Evolutionary conservation across 2,329 filamentous ascomycete species (phyloP).

Genomic region (Passalora sequoiae): DNA sequence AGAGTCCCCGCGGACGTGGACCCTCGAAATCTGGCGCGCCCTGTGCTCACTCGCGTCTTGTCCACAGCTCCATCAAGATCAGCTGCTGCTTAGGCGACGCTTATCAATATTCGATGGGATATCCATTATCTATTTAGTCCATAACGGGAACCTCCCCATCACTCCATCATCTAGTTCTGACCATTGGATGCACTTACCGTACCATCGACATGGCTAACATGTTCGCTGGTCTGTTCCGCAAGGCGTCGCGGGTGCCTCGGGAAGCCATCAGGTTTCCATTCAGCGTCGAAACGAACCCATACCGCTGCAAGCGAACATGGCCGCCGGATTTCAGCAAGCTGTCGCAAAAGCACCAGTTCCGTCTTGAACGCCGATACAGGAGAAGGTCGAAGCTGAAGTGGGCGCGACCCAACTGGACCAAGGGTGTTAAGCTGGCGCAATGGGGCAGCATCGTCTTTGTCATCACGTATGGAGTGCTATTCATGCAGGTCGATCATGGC

Average conservation of each 20-base stretch:
- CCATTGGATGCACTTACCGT: too few relatives aligned
- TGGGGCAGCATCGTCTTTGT: slow-evolving; percentile 54
- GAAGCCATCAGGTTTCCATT: slow-evolving; percentile 26
- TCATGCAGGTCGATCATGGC: slow-evolving; percentile 49
- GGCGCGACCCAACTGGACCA: slow-evolving; percentile 60
- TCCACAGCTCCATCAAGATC: too few relatives aligned
- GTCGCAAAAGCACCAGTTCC: slow-evolving; percentile 66
- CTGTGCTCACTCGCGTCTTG: too few relatives aligned
- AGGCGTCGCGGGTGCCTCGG: slow-evolving; percentile 18
- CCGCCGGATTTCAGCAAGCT: slow-evolving; percentile 70
- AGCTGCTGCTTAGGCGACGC: too few relatives aligned
- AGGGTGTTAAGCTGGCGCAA: slow-evolving; percentile 61
- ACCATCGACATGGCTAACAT: slow-evolving; percentile 22
- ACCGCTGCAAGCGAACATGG: slow-evolving; percentile 67
- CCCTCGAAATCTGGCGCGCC: too few relatives aligned
- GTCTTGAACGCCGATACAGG: slow-evolving; percentile 74
- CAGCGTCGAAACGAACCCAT: slow-evolving; percentile 51
- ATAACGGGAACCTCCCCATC: too few relatives aligned
- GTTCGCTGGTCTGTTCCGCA: slow-evolving; percentile 26
- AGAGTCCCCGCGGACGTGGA: too few relatives aligned
- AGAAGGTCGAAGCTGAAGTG: slow-evolving; percentile 60
- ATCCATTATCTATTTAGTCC: too few relatives aligned
- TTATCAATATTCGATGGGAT: too few relatives aligned
- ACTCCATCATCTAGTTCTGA: too few relatives aligned
- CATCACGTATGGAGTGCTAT: slow-evolving; percentile 54